phyloP scores from a whole-genome alignment of 306 rosid species.

The Fragaria iinumae region DNA sequence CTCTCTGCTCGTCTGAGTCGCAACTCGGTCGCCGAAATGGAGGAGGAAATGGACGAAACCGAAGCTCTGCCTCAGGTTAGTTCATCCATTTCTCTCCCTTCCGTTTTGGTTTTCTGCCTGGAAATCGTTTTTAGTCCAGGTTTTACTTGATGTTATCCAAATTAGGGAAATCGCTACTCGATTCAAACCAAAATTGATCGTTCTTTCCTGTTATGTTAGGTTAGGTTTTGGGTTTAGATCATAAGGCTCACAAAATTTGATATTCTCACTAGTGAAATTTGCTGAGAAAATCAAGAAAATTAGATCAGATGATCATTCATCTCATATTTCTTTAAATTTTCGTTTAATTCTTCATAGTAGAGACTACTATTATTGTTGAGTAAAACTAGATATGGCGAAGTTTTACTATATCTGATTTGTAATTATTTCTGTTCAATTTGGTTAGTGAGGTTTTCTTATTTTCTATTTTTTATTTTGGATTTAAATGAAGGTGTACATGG shows the following conservation, averaged over 20 bases:
- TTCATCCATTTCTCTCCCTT: conserved; percentile 13
- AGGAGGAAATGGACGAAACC: conserved; percentile 85
- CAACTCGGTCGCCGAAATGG: conserved; percentile 47
- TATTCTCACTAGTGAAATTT: background rate
- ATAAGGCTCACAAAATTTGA: background rate
- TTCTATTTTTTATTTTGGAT: conserved; percentile 6
- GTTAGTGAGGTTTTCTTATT: background rate
- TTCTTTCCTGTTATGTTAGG: background rate
- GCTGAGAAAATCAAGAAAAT: conserved; percentile 9
- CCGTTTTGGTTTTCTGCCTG: background rate
- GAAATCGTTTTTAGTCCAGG: background rate
- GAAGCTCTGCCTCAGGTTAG: conserved; percentile 81
- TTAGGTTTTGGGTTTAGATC: background rate
- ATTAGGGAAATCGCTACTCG: background rate
- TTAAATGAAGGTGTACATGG: conserved; percentile 80
- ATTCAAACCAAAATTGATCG: background rate
- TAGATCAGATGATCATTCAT: background rate
- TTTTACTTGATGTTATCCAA: background rate
- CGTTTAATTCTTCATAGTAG: background rate
- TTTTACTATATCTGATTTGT: background rate
- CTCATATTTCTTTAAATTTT: background rate
- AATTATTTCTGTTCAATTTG: background rate
- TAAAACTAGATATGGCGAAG: background rate
- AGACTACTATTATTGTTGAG: background rate
- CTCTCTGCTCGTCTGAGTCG: background rate